phyloP scores from a whole-genome alignment of 2,329 filamentous ascomycete species.

The Monilinia fructigena region DNA sequence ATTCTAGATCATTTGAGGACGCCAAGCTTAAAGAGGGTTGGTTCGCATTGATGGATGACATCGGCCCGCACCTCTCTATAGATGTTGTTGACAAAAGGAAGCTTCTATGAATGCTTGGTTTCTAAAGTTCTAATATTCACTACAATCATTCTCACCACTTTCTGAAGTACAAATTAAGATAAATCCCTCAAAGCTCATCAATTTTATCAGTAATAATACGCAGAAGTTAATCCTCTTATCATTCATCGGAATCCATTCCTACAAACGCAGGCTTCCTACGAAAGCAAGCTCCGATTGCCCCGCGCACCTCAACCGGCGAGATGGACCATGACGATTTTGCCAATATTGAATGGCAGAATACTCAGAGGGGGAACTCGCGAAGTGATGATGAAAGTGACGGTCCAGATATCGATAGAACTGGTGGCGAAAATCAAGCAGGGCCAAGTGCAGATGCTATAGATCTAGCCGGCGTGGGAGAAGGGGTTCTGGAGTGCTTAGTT shows the following conservation, averaged over 20 bases:
- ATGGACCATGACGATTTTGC: slow-evolving; percentile 67
- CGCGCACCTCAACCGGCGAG: slow-evolving; percentile 28
- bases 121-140: slow-evolving; percentile 5
- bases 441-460: slow-evolving; percentile 47
- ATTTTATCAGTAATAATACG: not conserved
- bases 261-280: not conserved
- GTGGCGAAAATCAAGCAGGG: slow-evolving; percentile 36
- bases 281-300: slow-evolving; percentile 16
- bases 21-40: slow-evolving; percentile 21
- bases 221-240: slow-evolving; percentile 1
- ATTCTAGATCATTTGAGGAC: not conserved
- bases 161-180: slow-evolving; percentile 17
- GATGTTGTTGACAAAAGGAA: not conserved
- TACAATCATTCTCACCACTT: slow-evolving; percentile 14
- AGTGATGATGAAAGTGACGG: slow-evolving; percentile 40
- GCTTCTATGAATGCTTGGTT: slow-evolving; percentile 15
- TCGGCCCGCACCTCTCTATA: slow-evolving; percentile 16
- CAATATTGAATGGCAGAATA: slow-evolving; percentile 71
- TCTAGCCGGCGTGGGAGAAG: slow-evolving; percentile 63
- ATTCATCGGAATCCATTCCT: not conserved
- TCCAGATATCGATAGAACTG: slow-evolving; percentile 19
- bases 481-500: slow-evolving; percentile 80
- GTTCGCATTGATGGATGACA: slow-evolving; percentile 18
- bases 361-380: slow-evolving; percentile 52
- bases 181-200: slow-evolving; percentile 9